A percentile compares a stretch with the other conserved stretches of the same genome.
Conservation (phyloP, 768 basidiomycete genomes). For the Cyathus striatus region DNA sequence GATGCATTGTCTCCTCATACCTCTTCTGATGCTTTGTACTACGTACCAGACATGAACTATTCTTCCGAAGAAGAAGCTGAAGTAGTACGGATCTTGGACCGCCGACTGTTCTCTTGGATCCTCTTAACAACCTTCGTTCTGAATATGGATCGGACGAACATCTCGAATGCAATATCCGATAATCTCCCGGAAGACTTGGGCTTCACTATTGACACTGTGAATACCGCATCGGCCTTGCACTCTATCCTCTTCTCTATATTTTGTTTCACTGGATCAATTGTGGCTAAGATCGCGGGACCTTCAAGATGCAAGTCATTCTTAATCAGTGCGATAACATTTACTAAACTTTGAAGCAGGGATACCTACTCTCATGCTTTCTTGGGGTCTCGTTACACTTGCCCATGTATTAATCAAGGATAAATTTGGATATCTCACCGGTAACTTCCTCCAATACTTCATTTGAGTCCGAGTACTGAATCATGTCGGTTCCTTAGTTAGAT, state of each 20-base stretch:
- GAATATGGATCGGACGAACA: conserved; percentile 38
- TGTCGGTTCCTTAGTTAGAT: not conserved
- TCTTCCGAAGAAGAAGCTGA: conserved; percentile 24
- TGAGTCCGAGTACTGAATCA: conserved; percentile 27
- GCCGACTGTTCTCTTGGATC: conserved; percentile 22
- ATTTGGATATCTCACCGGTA: conserved; percentile 28
- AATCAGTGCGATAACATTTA: too few species aligned
- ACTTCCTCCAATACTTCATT: not conserved
- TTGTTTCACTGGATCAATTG: conserved; percentile 28
- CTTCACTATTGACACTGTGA: conserved; percentile 32
- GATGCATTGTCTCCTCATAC: too few species aligned
- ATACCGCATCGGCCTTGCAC: conserved; percentile 29
- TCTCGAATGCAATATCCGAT: conserved; percentile 35
- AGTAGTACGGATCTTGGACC: conserved; percentile 19
- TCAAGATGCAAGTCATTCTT: conserved; percentile 21
- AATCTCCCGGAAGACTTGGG: conserved; percentile 30
- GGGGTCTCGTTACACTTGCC: conserved; percentile 31
- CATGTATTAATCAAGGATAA: conserved; percentile 29
- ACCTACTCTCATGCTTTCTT: conserved; percentile 31
- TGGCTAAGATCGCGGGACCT: conserved; percentile 32
- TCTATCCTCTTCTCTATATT: conserved; percentile 26
- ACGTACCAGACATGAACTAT: conserved; percentile 22
- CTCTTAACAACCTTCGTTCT: conserved; percentile 27
- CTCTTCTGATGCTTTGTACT: conserved; percentile 6
- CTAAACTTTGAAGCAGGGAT: conserved; percentile 25